phyloP scores from a whole-genome alignment of 495 filamentous ascomycete genomes.

The Aspergillus kassunensis region DNA sequence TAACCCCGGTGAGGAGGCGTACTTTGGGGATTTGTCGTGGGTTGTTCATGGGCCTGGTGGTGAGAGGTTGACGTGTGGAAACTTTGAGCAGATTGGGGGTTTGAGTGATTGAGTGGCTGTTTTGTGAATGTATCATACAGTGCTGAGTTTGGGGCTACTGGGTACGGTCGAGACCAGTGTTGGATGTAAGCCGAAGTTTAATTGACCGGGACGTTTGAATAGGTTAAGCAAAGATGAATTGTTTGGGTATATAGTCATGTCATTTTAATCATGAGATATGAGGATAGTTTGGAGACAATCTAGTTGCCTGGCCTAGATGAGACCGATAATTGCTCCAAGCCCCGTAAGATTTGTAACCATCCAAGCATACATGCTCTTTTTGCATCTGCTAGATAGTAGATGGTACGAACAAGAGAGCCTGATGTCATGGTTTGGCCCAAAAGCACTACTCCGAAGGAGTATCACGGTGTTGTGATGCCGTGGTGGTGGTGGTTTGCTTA shows the following conservation, averaged over 20 bases:
- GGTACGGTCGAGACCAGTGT: no score
- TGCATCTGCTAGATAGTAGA: neutral
- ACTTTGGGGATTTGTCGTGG: slow-evolving; percentile 75
- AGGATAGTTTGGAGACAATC: neutral
- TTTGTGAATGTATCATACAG: no score
- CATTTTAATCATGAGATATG: neutral
- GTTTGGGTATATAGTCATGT: neutral
- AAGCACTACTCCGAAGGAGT: no score
- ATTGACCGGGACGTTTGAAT: neutral
- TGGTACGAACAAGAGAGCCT: no score
- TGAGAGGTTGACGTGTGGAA: slow-evolving; percentile 29
- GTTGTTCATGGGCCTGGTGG: slow-evolving; percentile 57
- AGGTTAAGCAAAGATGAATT: neutral
- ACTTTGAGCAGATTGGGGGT: slow-evolving; percentile 4
- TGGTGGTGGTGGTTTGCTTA: no score
- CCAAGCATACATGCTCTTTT: neutral
- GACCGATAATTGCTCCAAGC: neutral
- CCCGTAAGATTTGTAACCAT: neutral
- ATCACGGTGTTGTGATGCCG: no score
- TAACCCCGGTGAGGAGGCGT: slow-evolving; percentile 51
- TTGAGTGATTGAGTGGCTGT: neutral
- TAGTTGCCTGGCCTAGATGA: neutral
- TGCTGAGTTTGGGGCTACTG: no score
- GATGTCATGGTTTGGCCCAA: no score
- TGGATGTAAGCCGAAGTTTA: no score